Evolutionary conservation across 805 yeast species (phyloP), one percentile per base, ranked within the genome.

Genomic region (Metschnikowia aberdeeniae): DNA sequence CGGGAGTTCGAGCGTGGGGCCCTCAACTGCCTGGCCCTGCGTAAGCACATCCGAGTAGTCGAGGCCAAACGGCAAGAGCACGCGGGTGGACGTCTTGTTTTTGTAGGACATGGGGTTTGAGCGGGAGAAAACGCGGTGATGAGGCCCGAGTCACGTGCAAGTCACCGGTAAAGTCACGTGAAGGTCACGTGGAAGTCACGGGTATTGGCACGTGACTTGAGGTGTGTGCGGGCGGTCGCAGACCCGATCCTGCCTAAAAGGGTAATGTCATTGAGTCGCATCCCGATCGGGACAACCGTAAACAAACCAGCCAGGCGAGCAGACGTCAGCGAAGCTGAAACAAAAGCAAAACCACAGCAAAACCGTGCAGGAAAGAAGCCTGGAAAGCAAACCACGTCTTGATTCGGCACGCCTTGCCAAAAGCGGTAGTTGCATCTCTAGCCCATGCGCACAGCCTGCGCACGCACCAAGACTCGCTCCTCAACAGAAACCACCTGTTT

Each of bases 1-100:
- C 1, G 93, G 93, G 19, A 86, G 59, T 20, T 78, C 68, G 63
- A 61, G 75, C 59, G 67, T 64, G 44, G 80, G 64, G 49, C 72
- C 59, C 46, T 73, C 66, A 40, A 70, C 62, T 36, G 61, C 61
- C 50, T 60, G 54, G 43, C 63, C 62, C 13, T 70, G 61, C 20
- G 64, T 46, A 37, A 66, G 50, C 32, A 84, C 71, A 58, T 85
- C 92, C 27, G 76, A 71, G 59, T 80, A 82, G 42, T 81, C 87
- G 41, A 85, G 62, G 9, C 93, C 90, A 63, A 84, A 82, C n/a
- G 90, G 90, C 42, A 84, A 64, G 52, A 67, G 66, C 55, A 54
- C 78, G 55, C 62, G 63, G n/a, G 73, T 70, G 22, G 72, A 63
- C 37, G 71, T 67, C 45, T 75, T 73, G 29, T 70, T 70, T 53